Evolutionary conservation across 73 alveolate species (phyloP).

Genomic region (Paramecium pentaurelia): DNA sequence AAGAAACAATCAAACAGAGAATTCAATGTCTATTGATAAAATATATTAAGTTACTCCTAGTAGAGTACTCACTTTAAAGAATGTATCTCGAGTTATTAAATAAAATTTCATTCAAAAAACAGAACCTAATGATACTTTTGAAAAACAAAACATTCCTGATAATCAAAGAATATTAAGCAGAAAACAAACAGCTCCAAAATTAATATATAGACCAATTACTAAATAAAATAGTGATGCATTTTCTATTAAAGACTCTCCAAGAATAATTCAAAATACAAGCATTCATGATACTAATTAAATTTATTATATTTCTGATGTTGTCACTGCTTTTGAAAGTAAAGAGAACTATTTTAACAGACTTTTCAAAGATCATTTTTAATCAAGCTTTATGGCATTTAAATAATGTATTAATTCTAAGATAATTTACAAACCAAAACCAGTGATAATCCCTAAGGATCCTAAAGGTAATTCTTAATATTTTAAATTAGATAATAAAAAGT

Average conservation of each 20-base stretch:
- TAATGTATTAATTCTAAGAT: conserved; percentile 3
- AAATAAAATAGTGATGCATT: background rate
- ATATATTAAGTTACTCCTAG: background rate
- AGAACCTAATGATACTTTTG: background rate
- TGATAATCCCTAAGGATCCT: conserved; percentile 35
- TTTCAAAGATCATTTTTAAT: conserved; percentile 45
- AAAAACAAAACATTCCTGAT: background rate
- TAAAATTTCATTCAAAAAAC: background rate
- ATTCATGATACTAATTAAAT: background rate
- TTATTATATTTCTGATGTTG: background rate
- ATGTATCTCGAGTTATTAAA: background rate
- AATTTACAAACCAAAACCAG: conserved; percentile 22
- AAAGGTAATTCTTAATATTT: background rate
- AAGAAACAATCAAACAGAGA: background rate
- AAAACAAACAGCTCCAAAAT: background rate
- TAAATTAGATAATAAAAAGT: background rate
- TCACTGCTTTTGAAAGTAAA: background rate
- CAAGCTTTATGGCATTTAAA: background rate
- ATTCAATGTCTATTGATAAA: background rate
- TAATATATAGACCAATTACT: background rate
- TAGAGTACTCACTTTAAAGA: background rate
- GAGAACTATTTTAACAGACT: conserved; percentile 42
- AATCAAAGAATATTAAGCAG: background rate
- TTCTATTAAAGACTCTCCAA: background rate
- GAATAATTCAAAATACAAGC: background rate